A percentile compares a stretch with the other conserved stretches of the same genome.
phyloP scores from a whole-genome alignment of 1,139 yeast species.

The Geotrichum histeridarum region DNA sequence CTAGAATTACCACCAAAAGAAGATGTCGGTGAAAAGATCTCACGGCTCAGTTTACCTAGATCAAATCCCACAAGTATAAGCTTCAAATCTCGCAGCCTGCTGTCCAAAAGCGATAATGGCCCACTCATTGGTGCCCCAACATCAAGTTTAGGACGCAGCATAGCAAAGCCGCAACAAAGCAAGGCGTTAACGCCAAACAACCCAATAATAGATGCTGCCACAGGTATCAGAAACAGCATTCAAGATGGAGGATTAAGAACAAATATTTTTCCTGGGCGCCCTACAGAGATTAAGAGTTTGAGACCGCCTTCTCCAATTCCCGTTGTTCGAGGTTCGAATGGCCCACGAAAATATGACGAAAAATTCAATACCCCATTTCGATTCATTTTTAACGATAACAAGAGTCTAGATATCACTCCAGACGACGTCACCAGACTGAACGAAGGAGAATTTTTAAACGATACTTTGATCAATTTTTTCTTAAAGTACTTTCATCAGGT shows the following conservation, averaged over 20 bases:
- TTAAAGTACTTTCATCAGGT: constrained; percentile 28
- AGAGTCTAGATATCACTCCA: constrained; percentile 30
- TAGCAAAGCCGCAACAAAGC: not conserved
- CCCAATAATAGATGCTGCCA: not conserved
- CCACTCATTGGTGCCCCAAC: not conserved
- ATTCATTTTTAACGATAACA: constrained; percentile 31
- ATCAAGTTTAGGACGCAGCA: no score
- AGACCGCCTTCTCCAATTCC: not conserved
- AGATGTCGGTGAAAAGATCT: constrained; percentile 3
- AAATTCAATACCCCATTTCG: constrained; percentile 20
- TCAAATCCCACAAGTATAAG: not conserved
- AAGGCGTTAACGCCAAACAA: not conserved
- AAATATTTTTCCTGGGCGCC: not conserved
- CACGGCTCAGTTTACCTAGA: not conserved
- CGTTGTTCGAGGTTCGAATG: not conserved
- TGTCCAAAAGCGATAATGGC: no score
- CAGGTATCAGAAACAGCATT: not conserved
- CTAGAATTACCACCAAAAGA: not conserved
- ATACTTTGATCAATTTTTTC: constrained; percentile 41
- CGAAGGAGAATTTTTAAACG: constrained; percentile 41
- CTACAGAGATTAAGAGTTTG: not conserved
- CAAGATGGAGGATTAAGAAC: not conserved
- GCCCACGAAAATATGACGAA: not conserved
- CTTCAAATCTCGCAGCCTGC: not conserved
- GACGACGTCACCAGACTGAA: constrained; percentile 37